These are phyloP conservation scores for Cryphonectria radicalis DNA, from an alignment of 2,329 filamentous ascomycete genomes.

Conservation along the genomic window DNA sequence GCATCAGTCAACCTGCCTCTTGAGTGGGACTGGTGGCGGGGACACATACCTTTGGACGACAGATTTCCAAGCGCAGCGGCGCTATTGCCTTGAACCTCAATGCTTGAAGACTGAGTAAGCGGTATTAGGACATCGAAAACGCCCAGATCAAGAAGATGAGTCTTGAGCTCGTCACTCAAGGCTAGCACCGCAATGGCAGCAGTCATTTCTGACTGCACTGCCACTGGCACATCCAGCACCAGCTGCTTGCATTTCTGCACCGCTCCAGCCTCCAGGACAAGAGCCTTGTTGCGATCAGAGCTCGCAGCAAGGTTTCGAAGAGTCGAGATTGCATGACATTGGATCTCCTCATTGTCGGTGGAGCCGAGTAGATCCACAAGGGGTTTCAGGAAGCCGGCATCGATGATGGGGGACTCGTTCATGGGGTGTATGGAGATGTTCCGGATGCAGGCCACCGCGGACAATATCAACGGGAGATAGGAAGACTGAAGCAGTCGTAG, in stretches of 20 bases:
- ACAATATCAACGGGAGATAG: slow-evolving; percentile 93
- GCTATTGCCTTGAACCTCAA: slow-evolving; percentile 98
- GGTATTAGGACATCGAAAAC: slow-evolving; percentile 97
- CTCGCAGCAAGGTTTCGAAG: slow-evolving; percentile 93
- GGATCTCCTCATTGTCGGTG: slow-evolving; percentile 97
- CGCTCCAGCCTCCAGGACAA: slow-evolving; percentile 94
- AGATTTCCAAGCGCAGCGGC: slow-evolving; percentile 94
- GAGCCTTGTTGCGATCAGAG: slow-evolving; percentile 95
- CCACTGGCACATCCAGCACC: slow-evolving; percentile 88
- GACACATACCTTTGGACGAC: slow-evolving; percentile 83
- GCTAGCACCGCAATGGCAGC: slow-evolving; percentile 97
- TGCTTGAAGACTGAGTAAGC: slow-evolving; percentile 90
- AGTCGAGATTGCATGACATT: slow-evolving; percentile 97
- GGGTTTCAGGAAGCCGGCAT: slow-evolving; percentile 92
- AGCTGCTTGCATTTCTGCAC: slow-evolving; percentile 99
- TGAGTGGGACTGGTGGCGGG: not conserved
- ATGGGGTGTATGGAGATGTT: slow-evolving; percentile 98
- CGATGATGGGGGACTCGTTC: slow-evolving; percentile 98
- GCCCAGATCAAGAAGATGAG: slow-evolving; percentile 84
- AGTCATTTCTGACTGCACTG: slow-evolving; percentile 98
- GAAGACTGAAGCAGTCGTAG: slow-evolving; percentile 91
- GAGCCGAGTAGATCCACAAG: slow-evolving; percentile 92
- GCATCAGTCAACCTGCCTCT: slow-evolving; percentile 27
- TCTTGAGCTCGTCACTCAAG: slow-evolving; percentile 92
- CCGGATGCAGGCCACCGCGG: slow-evolving; percentile 95